These are phyloP conservation scores for Alliaria petiolata DNA, from an alignment of 345 rosid species.

Conservation along the genomic window DNA sequence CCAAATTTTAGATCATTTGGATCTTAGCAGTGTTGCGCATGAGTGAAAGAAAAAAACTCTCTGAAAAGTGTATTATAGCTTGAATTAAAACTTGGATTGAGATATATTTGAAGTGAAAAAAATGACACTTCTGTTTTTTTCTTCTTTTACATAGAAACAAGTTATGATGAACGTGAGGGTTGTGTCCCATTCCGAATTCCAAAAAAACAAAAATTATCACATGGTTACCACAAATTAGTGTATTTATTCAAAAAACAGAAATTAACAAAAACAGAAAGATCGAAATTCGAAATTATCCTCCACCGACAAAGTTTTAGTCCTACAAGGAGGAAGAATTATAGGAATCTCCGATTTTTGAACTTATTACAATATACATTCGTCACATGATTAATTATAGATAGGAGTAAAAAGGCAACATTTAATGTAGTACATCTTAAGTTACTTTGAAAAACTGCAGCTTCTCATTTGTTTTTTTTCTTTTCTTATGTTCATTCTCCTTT, in stretches of 20 bases:
- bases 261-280: conserved; percentile 9
- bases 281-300: neutral
- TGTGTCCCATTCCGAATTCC: conserved; percentile 6
- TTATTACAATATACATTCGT: neutral
- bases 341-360: neutral
- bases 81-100: neutral
- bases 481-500: no score
- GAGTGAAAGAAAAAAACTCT: neutral
- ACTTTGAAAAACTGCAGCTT: conserved; percentile 8
- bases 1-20: conserved; percentile 10
- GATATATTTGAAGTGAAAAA: neutral
- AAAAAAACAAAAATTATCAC: neutral
- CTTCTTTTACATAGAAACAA: conserved; percentile 1
- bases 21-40: neutral
- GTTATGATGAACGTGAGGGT: conserved; percentile 21
- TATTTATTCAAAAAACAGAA: neutral
- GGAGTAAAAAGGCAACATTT: conserved; percentile 4
- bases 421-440: neutral
- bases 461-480: neutral
- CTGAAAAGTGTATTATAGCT: neutral
- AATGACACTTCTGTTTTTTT: neutral
- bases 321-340: neutral
- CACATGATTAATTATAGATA: neutral
- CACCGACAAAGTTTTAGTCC: conserved; percentile 22
- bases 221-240: conserved; percentile 4